These are phyloP conservation scores for Pyrus pyrifolia DNA, from an alignment of 306 rosid genomes.

Conservation along the genomic window DNA sequence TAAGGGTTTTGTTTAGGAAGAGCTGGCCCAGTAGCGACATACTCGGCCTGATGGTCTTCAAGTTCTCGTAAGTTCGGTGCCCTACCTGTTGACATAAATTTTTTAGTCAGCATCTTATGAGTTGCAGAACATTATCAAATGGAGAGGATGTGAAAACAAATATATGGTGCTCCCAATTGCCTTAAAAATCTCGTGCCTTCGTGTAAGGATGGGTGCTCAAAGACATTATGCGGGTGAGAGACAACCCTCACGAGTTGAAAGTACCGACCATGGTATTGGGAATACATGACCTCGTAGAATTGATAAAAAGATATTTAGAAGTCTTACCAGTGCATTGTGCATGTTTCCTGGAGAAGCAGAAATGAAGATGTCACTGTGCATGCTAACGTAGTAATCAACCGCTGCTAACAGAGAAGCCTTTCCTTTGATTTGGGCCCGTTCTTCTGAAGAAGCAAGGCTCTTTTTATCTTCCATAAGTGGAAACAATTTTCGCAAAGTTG, in stretches of 20 bases:
- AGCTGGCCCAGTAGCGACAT: slow-evolving; percentile 90
- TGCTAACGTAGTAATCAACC: slow-evolving; percentile 76
- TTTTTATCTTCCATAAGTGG: slow-evolving; percentile 91
- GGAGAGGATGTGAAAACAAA: background rate
- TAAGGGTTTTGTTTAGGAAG: slow-evolving; percentile 70
- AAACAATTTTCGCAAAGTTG: slow-evolving; percentile 59
- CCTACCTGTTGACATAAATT: slow-evolving; percentile 62
- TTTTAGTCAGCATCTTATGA: background rate
- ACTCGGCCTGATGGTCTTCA: slow-evolving; percentile 90
- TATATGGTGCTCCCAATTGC: background rate
- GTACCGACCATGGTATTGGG: background rate
- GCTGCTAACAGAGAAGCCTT: slow-evolving; percentile 97
- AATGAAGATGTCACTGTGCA: slow-evolving; percentile 88
- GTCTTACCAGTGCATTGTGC: slow-evolving; percentile 97
- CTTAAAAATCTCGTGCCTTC: background rate
- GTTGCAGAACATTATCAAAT: background rate
- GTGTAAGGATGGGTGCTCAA: background rate
- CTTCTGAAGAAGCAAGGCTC: slow-evolving; percentile 73
- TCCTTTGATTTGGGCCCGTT: slow-evolving; percentile 69
- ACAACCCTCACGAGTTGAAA: background rate
- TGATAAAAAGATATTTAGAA: background rate
- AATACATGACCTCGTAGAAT: background rate
- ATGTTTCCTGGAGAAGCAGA: slow-evolving; percentile 99
- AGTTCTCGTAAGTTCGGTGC: slow-evolving; percentile 76
- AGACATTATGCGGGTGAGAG: background rate